Base-by-base conservation (phyloP, 192 early-diverging fungal genomes). In the Chytriomyces confervae region DNA sequence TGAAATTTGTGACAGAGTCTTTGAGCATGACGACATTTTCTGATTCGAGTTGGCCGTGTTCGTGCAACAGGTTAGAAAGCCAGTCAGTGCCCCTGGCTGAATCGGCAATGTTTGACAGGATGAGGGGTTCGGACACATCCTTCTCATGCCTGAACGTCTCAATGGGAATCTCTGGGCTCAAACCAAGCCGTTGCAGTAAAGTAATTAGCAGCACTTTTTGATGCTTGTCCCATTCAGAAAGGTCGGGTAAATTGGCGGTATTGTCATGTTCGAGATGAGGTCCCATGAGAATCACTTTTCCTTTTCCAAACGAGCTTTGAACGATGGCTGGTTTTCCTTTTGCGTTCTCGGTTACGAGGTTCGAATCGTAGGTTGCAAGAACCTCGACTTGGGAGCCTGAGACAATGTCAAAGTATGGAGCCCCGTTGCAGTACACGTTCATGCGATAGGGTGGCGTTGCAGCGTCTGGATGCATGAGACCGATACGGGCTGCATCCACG, bases 221-320 rank as follows among this genome's bases (percentile, higher is more conserved):
- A 45, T 66, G 73, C 24, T 62, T 47, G 20, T 75, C 83, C 29
- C 85, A 81, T 75, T 88, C 78, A 5, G 82, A 84, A 62, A 90
- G 88, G 50, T 87, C 86, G 36, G 20, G 11, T 11, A 61, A 62
- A 23, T 63, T 27, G 51, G 65, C 83, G 24, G 85, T 82, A 65
- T 89, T 87, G 44, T 89, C 89, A 78, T 93, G 94, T 78, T 97
- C 97, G 23, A 95, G 85, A 73, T 98, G 97, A 46, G 93, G 81
- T 10, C 95, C 96, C 20, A 91, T 82, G 29, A 98, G 72, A 0
- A 97, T 80, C 0, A 94, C 95, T n/a, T 48, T 10, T 2, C 89
- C 89, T 1, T 82, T 77, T 6, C 95, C 95, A 3, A 93, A 85
- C 7, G 66, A 72, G 78, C 91, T 92, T 63, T 86, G 84, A 6